Percentiles rank a stretch among this genome's conserved stretches.
phyloP scores from a whole-genome alignment of 805 yeast species.

The Kuraishia ogatae region DNA sequence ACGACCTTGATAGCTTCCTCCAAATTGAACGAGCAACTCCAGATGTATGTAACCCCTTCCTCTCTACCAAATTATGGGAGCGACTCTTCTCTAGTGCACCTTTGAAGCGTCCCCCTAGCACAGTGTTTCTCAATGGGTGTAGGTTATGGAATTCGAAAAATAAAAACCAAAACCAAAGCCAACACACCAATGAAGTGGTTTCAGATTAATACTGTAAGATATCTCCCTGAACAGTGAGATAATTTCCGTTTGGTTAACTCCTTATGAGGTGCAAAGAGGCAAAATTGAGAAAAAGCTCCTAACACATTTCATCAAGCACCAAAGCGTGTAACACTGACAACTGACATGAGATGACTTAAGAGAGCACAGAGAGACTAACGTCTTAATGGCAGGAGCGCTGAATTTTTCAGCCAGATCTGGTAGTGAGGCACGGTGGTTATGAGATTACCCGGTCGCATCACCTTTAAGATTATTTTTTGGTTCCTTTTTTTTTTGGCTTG shows the following conservation, averaged over 20 bases:
- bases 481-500: not conserved
- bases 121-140: not conserved
- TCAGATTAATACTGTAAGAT: not conserved
- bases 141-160: not conserved
- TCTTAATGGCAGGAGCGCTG: not conserved
- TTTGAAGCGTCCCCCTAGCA: not conserved
- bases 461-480: conserved; percentile 1
- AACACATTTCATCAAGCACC: not conserved
- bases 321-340: not conserved
- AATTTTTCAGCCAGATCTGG: not conserved
- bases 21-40: not conserved
- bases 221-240: not conserved
- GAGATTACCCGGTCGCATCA: not conserved
- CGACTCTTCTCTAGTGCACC: not conserved
- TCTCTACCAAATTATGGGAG: not conserved
- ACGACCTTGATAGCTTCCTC: not conserved
- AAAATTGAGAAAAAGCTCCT: no score
- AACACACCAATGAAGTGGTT: not conserved
- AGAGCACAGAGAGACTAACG: not conserved
- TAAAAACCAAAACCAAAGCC: no score
- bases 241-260: not conserved
- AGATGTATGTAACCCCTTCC: not conserved
- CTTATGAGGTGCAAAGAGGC: not conserved
- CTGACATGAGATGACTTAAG: not conserved
- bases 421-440: not conserved